Percentiles rank a stretch among this genome's conserved stretches.
Evolutionary conservation across 208 protist species (phyloP).

Genomic region (Trypanosoma caninum): DNA sequence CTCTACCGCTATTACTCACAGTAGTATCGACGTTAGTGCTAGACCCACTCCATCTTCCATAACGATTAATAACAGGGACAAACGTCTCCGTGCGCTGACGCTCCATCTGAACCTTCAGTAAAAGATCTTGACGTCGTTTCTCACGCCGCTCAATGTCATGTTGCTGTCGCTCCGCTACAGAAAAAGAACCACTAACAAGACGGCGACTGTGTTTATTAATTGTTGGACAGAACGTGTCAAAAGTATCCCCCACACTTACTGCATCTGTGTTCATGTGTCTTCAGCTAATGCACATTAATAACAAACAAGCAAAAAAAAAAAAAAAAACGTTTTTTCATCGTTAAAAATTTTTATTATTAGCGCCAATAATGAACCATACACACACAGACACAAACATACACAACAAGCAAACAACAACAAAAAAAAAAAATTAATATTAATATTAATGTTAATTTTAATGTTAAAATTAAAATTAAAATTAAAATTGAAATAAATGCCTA

Average conservation of each 20-base stretch:
- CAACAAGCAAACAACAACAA: neutral
- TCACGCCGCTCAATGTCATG: conserved; percentile 16
- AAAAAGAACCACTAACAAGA: conserved; percentile 7
- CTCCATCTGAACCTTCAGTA: conserved; percentile 12
- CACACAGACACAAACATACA: neutral
- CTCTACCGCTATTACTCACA: neutral
- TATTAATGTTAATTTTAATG: too few species aligned
- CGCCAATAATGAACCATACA: too few species aligned
- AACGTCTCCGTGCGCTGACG: conserved; percentile 26
- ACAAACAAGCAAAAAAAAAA: conserved; percentile 14
- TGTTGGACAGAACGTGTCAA: neutral
- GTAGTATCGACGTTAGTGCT: too few species aligned
- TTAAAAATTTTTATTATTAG: too few species aligned
- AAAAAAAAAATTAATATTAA: conserved; percentile 7
- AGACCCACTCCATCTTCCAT: neutral
- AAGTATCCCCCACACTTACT: neutral
- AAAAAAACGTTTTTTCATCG: conserved; percentile 6
- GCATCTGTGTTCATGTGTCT: neutral
- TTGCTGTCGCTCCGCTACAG: conserved; percentile 21
- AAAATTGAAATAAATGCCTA: conserved; percentile 20
- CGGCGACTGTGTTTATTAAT: conserved; percentile 15
- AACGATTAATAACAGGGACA: conserved; percentile 17
- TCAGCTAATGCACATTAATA: neutral
- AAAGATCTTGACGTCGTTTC: conserved; percentile 2
- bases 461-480: neutral